Conservation (phyloP, 164 flowering plant species). For the Macadamia integrifolia region DNA sequence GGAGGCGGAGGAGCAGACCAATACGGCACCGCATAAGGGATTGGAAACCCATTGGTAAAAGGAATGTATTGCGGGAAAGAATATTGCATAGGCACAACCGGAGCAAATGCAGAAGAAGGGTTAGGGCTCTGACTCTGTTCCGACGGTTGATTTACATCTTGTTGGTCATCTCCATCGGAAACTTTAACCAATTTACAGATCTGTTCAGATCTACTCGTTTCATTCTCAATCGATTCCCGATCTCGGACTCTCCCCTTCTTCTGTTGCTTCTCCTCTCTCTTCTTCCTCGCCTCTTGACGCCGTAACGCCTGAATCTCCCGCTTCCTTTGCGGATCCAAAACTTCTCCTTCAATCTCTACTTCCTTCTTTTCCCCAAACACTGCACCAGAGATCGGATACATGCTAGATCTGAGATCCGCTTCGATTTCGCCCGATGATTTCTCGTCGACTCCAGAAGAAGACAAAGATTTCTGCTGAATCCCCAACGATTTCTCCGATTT, state of each 20-base stretch:
- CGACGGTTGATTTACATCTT: background rate
- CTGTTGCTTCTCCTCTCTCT: constrained; percentile 33
- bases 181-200: background rate
- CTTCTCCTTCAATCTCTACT: background rate
- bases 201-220: constrained; percentile 4
- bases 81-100: constrained; percentile 8
- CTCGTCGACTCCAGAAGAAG: background rate
- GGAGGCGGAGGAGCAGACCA: constrained; percentile 8
- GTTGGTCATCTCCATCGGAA: background rate
- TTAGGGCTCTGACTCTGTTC: background rate
- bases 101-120: background rate
- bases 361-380: background rate
- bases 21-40: constrained; percentile 23
- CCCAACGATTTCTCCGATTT: constrained; percentile 13
- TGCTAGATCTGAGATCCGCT: background rate
- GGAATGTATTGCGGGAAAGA: constrained; percentile 12
- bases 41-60: constrained; percentile 12
- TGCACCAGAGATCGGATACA: background rate
- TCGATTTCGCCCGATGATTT: background rate
- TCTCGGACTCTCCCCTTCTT: constrained; percentile 11
- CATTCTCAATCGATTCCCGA: constrained; percentile 10
- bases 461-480: background rate
- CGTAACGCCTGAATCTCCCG: constrained; percentile 42
- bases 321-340: constrained; percentile 20
- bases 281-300: constrained; percentile 46